Percentiles rank a stretch among this genome's conserved stretches.
These are phyloP conservation scores for Nemania sp. DNA, from an alignment of 2,329 filamentous ascomycete species.

Conservation along the genomic window DNA sequence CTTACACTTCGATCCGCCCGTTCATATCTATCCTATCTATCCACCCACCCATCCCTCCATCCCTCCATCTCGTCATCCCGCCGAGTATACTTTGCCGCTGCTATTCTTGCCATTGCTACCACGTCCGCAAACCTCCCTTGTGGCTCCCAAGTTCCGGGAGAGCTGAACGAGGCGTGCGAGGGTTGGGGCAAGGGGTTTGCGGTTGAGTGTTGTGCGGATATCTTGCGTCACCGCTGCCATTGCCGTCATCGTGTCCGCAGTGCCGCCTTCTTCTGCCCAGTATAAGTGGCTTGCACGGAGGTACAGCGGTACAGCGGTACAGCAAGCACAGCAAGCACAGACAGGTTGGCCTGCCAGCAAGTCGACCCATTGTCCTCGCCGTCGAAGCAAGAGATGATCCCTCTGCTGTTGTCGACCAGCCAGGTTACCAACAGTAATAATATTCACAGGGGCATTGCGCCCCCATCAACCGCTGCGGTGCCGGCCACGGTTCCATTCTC, in stretches of 20 bases:
- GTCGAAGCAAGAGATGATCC: constrained; percentile 37
- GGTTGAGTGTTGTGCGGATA: too few species aligned
- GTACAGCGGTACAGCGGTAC: too few species aligned
- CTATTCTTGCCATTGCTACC: not conserved
- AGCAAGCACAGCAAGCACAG: too few species aligned
- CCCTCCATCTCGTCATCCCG: not conserved
- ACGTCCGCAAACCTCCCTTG: constrained; percentile 11
- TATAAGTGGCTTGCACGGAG: constrained; percentile 11
- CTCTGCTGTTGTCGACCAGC: constrained; percentile 38
- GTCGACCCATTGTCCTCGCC: constrained; percentile 7
- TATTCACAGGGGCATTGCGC: constrained; percentile 28
- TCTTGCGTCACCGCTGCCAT: not conserved
- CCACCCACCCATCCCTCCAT: not conserved
- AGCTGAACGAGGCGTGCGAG: too few species aligned
- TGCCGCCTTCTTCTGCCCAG: not conserved
- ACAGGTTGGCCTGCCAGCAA: constrained; percentile 11
- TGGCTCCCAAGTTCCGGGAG: constrained; percentile 1
- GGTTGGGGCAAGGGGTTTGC: too few species aligned
- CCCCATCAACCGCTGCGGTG: constrained; percentile 32
- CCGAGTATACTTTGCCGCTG: not conserved
- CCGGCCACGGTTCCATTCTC: constrained; percentile 32
- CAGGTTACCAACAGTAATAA: constrained; percentile 31
- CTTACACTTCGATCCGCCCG: not conserved
- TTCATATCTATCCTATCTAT: not conserved
- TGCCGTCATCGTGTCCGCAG: not conserved